Percentiles rank a stretch among this genome's conserved stretches.
These are phyloP conservation scores for Monosporascus sp. DNA, from an alignment of 2,329 filamentous ascomycete genomes.

Conservation along the genomic window DNA sequence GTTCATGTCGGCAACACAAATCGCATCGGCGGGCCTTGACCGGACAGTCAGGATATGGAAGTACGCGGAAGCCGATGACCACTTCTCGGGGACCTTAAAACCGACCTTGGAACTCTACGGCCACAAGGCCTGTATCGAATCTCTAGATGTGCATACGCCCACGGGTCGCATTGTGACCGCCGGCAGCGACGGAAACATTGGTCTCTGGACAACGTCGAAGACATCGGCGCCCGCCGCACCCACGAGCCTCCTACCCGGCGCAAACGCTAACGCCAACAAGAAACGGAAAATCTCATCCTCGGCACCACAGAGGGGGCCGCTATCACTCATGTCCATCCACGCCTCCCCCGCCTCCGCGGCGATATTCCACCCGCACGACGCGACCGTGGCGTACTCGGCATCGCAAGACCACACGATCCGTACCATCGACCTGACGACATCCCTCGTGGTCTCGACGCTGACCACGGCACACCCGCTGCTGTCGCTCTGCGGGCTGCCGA, in stretches of 20 bases:
- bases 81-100: constrained; percentile 58
- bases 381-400: constrained; percentile 84
- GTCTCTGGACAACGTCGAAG: constrained; percentile 84
- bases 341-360: constrained; percentile 70
- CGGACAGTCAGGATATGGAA: constrained; percentile 87
- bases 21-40: constrained; percentile 81
- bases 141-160: constrained; percentile 66
- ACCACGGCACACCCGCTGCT: constrained; percentile 81
- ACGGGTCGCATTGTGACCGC: constrained; percentile 79
- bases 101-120: constrained; percentile 79
- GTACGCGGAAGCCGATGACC: constrained; percentile 63
- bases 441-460: constrained; percentile 71
- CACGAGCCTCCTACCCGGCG: constrained; percentile 61
- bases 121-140: constrained; percentile 70
- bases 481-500: constrained; percentile 68
- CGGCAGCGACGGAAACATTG: constrained; percentile 75
- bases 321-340: constrained; percentile 70
- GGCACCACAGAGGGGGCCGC: constrained; percentile 69
- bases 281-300: constrained; percentile 62
- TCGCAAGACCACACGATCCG: constrained; percentile 88
- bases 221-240: constrained; percentile 71
- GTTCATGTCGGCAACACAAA: constrained; percentile 71
- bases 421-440: constrained; percentile 86
- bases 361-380: constrained; percentile 78
- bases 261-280: constrained; percentile 61